Evolutionary conservation across 2,329 filamentous ascomycete genomes (phyloP).

Genomic region (Mycosphaerella sp.): DNA sequence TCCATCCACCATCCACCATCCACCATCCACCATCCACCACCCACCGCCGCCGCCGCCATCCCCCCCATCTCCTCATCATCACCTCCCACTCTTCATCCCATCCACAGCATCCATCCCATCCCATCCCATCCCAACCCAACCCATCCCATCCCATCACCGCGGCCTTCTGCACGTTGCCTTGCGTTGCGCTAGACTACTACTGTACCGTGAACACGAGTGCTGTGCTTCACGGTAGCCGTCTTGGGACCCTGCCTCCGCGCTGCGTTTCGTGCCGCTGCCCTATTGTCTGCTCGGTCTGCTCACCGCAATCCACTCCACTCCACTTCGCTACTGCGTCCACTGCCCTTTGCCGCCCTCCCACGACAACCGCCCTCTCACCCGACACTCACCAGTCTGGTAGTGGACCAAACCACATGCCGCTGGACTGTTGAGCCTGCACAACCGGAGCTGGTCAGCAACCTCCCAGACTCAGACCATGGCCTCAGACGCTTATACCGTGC

Average conservation of each 20-base stretch:
- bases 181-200: background rate
- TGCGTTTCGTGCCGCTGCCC: background rate
- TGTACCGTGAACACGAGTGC: too few species aligned
- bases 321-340: background rate
- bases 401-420: background rate
- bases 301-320: background rate
- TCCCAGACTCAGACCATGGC: constrained; percentile 16
- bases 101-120: background rate
- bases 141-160: background rate
- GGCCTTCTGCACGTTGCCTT: background rate
- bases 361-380: too few species aligned
- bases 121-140: too few species aligned
- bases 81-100: background rate
- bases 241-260: background rate
- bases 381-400: too few species aligned
- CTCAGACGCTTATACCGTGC: constrained; percentile 16
- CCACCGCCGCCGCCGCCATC: too few species aligned
- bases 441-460: background rate
- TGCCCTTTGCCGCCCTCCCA: too few species aligned
- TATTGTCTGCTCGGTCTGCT: background rate
- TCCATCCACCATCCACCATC: too few species aligned
- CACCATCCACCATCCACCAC: too few species aligned
- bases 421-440: background rate
- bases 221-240: background rate
- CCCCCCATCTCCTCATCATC: too few species aligned